Base-by-base conservation (phyloP, 176 grass and related monocot species). In the Oryza officinalis region DNA sequence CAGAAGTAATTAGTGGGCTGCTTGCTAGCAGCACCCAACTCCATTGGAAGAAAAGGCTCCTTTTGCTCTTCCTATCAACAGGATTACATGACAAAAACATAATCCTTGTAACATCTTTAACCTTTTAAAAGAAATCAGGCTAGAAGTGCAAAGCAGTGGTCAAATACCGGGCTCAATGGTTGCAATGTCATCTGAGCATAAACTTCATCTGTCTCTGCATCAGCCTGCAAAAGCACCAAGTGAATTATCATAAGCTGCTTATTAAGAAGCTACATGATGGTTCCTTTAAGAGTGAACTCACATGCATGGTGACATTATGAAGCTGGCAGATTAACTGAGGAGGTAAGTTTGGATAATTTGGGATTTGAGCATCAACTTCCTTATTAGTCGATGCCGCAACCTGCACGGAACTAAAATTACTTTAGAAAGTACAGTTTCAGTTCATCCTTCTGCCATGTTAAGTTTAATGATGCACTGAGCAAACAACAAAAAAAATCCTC, bases 301-400 rank as follows among this genome's bases (percentile, higher is more conserved):
- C 95, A 88, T 97, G 90, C 95, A 97, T 97, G 61, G 95, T 97
- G 57, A 97, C 88, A 91, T 97, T 97, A 89, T 97, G 95, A 80
- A 97, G 92, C 81, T 97, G 95, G 87, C 95, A 97, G 63, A 97
- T 97, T 84, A 97, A 78, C 47, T 97, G 92, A 41, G 95, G 88
- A 59, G 95, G 95, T 38, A 97, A 86, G 67, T 97, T 94, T 69
- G 95, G 95, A 77, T 97, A 97, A 65, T 97, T 97, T 77, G 95
- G 95, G 47, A 94, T 94, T 12, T 97, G 95, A 75, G 88, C 81
- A 87, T 97, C 92, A 46, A 97, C 70, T 91, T 93, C 95, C 72
- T 97, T 97, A 72, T 94, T 97, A 59, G 95, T 97, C 54, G 95
- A 97, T 52, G 90, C 95, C 47, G 92, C 92, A 81, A 97, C 92